Evolutionary conservation across 2,329 filamentous ascomycete genomes (phyloP).

Genomic region (Davidsoniella australis): DNA sequence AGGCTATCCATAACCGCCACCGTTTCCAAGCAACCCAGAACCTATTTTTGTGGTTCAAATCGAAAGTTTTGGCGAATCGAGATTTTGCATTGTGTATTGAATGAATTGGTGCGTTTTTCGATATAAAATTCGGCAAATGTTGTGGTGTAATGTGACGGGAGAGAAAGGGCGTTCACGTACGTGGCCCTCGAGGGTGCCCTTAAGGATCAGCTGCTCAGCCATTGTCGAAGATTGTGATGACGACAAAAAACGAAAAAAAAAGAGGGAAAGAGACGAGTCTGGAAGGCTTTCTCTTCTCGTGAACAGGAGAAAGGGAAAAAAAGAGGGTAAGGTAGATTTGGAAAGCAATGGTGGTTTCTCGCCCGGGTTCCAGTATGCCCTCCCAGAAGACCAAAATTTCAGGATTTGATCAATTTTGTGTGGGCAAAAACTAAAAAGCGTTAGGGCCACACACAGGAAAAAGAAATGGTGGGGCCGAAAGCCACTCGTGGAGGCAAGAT

Average conservation of each 20-base stretch:
- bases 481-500: not conserved
- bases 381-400: constrained; percentile 12
- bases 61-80: not conserved
- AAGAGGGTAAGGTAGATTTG: constrained; percentile 11
- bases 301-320: constrained; percentile 12
- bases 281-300: constrained; percentile 14
- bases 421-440: constrained; percentile 13
- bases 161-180: constrained; percentile 29
- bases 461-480: constrained; percentile 9
- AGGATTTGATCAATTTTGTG: constrained; percentile 13
- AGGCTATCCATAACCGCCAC: not conserved
- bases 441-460: constrained; percentile 12
- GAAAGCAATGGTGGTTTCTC: constrained; percentile 11
- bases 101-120: not conserved
- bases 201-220: constrained; percentile 90
- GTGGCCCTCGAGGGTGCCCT: constrained; percentile 96
- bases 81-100: not conserved
- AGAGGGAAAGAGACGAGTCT: constrained; percentile 13
- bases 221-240: constrained; percentile 27
- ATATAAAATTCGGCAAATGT: no score
- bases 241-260: constrained; percentile 11
- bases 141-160: constrained; percentile 1
- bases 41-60: not conserved
- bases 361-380: constrained; percentile 12
- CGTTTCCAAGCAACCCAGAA: no score